phyloP scores from a whole-genome alignment of 2,329 filamentous ascomycete species.

The Microdochium trichocladiopsis region DNA sequence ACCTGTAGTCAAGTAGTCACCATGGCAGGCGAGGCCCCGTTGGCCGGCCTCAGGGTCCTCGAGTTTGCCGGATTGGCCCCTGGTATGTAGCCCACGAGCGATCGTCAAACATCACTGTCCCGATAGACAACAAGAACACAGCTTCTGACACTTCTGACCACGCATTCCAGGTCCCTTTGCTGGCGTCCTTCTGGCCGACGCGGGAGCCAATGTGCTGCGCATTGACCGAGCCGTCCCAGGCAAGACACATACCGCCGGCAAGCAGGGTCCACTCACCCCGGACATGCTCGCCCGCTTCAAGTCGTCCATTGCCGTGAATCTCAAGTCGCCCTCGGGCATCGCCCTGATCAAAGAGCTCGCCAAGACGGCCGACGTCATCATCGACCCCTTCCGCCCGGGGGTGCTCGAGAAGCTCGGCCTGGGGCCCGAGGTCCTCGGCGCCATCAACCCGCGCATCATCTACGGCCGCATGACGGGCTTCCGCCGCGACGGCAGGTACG shows the following conservation, averaged over 20 bases:
- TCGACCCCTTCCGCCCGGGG: constrained; percentile 89
- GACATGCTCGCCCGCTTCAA: constrained; percentile 81
- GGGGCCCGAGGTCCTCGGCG: constrained; percentile 60
- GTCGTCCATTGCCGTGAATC: constrained; percentile 69
- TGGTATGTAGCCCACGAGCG: too few relatives aligned
- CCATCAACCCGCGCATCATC: constrained; percentile 67
- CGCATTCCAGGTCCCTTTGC: constrained; percentile 68
- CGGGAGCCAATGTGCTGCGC: constrained; percentile 80
- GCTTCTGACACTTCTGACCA: background rate
- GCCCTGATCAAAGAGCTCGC: constrained; percentile 61
- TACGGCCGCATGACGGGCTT: constrained; percentile 88
- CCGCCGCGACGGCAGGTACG: constrained; percentile 77
- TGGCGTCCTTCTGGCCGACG: constrained; percentile 82
- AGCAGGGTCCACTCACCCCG: constrained; percentile 32
- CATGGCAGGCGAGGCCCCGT: constrained; percentile 31
- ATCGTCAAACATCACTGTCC: background rate
- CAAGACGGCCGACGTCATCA: constrained; percentile 64
- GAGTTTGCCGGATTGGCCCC: constrained; percentile 58
- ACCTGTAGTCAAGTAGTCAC: constrained; percentile 2
- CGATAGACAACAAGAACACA: background rate
- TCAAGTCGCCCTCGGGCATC: constrained; percentile 61
- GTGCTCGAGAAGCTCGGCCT: constrained; percentile 82
- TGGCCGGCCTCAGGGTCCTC: constrained; percentile 48
- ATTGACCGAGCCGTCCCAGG: constrained; percentile 60
- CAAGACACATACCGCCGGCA: constrained; percentile 26